Percentiles rank a stretch among this genome's conserved stretches.
phyloP scores from a whole-genome alignment of 129 eudicot genomes.

The Heracleum sosnowskyi region DNA sequence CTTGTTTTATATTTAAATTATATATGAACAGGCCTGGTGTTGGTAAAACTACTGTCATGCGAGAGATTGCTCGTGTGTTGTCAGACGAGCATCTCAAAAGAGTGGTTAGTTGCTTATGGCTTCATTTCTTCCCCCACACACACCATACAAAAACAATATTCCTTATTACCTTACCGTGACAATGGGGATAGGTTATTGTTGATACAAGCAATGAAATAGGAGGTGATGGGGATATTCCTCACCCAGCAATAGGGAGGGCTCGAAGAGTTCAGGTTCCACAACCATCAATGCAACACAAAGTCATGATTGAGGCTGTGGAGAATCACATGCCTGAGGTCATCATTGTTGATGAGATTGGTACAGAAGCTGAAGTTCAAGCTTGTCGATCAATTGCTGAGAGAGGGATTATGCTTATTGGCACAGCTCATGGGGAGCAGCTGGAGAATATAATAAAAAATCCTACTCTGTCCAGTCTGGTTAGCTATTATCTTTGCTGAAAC shows the following conservation, averaged over 20 bases:
- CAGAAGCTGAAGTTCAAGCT: conserved; percentile 62
- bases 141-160: not conserved
- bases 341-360: conserved; percentile 75
- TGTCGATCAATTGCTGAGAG: conserved; percentile 74
- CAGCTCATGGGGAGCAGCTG: conserved; percentile 70
- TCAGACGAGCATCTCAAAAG: conserved; percentile 69
- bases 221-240: conserved; percentile 81
- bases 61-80: conserved; percentile 64
- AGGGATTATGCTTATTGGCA: conserved; percentile 85
- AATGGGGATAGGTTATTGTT: conserved; percentile 54
- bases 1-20: not conserved
- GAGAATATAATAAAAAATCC: conserved; percentile 62
- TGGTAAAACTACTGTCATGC: conserved; percentile 73
- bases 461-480: conserved; percentile 51
- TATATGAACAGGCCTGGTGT: conserved; percentile 71
- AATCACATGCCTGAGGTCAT: conserved; percentile 94
- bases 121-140: not conserved
- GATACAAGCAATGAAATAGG: conserved; percentile 89
- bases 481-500: conserved; percentile 7
- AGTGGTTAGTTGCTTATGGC: conserved; percentile 46
- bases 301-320: conserved; percentile 85
- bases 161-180: conserved; percentile 12
- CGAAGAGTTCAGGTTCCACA: conserved; percentile 72
- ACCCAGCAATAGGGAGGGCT: conserved; percentile 71
- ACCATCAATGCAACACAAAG: conserved; percentile 60